A percentile compares a stretch with the other conserved stretches of the same genome.
Evolutionary conservation across 805 yeast species (phyloP).

Genomic region (Lachancea thermotolerans): DNA sequence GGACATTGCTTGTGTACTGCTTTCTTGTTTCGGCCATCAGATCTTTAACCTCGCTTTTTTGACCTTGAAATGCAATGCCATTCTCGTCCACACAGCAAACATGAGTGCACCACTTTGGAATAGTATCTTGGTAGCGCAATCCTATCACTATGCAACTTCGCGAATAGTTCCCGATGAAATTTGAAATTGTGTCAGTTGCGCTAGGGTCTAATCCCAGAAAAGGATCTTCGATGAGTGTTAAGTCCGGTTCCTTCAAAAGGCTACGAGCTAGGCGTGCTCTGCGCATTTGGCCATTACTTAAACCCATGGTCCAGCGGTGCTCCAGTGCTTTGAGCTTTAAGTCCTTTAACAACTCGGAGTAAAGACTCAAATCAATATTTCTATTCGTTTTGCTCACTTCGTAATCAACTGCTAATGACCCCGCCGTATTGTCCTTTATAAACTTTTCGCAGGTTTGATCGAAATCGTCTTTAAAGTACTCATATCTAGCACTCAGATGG

Average conservation of each 20-base stretch:
- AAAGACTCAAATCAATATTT: slow-evolving; percentile 30
- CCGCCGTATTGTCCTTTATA: slow-evolving; percentile 42
- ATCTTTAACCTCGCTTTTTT: slow-evolving; percentile 22
- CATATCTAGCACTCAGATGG: slow-evolving; percentile 85
- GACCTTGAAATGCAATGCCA: slow-evolving; percentile 51
- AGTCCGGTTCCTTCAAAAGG: slow-evolving; percentile 53
- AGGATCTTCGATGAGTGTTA: slow-evolving; percentile 82
- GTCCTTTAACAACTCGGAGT: slow-evolving; percentile 39
- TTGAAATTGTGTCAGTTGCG: slow-evolving; percentile 55
- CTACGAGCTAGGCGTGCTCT: slow-evolving; percentile 82
- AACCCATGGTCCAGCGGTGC: slow-evolving; percentile 73
- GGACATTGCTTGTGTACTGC: slow-evolving; percentile 1
- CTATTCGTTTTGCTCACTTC: slow-evolving; percentile 25
- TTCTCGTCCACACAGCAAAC: slow-evolving; percentile 50
- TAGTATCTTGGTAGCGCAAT: slow-evolving; percentile 60
- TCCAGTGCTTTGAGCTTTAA: slow-evolving; percentile 52
- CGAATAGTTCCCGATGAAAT: slow-evolving; percentile 19
- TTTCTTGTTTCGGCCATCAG: slow-evolving; percentile 21
- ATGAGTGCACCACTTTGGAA: slow-evolving; percentile 78
- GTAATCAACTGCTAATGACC: slow-evolving; percentile 40
- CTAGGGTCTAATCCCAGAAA: slow-evolving; percentile 83
- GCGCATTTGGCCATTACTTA: slow-evolving; percentile 91
- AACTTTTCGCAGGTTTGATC: slow-evolving; percentile 64
- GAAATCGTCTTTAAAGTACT: slow-evolving; percentile 74
- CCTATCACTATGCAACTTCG: slow-evolving; percentile 58